phyloP scores from a whole-genome alignment of 1,284 basidiomycete genomes.

The Melampsora americana region DNA sequence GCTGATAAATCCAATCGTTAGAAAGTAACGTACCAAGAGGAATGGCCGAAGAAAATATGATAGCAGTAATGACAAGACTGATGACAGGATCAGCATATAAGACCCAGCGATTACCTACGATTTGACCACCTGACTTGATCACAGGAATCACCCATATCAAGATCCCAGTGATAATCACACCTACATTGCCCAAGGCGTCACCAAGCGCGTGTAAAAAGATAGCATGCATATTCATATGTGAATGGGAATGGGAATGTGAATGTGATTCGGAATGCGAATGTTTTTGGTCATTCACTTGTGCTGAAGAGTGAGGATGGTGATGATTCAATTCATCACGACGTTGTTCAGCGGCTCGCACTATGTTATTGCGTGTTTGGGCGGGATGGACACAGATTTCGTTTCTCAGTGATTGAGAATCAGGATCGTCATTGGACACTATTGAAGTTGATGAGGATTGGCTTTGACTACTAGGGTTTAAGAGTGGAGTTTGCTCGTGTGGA shows the following conservation, averaged over 20 bases:
- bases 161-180: slow-evolving; percentile 90
- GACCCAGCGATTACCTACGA: slow-evolving; percentile 55
- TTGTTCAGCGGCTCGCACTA: slow-evolving; percentile 33
- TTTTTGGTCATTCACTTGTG: slow-evolving; percentile 45
- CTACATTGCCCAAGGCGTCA: slow-evolving; percentile 95
- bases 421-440: neutral
- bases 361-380: slow-evolving; percentile 37
- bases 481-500: slow-evolving; percentile 21
- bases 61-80: slow-evolving; percentile 88
- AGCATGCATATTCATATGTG: slow-evolving; percentile 96
- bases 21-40: slow-evolving; percentile 69
- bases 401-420: neutral
- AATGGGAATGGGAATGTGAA: slow-evolving; percentile 54
- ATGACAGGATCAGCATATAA: slow-evolving; percentile 92
- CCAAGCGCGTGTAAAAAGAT: slow-evolving; percentile 91
- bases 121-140: slow-evolving; percentile 8
- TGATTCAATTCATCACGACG: slow-evolving; percentile 50
- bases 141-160: slow-evolving; percentile 70
- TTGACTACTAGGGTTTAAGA: neutral
- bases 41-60: slow-evolving; percentile 92
- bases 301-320: slow-evolving; percentile 47
- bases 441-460: slow-evolving; percentile 25
- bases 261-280: slow-evolving; percentile 10
- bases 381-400: slow-evolving; percentile 30
- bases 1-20: neutral